Base-by-base conservation (phyloP, 2,329 filamentous ascomycete species). In the Cercospora zeae-maydis region DNA sequence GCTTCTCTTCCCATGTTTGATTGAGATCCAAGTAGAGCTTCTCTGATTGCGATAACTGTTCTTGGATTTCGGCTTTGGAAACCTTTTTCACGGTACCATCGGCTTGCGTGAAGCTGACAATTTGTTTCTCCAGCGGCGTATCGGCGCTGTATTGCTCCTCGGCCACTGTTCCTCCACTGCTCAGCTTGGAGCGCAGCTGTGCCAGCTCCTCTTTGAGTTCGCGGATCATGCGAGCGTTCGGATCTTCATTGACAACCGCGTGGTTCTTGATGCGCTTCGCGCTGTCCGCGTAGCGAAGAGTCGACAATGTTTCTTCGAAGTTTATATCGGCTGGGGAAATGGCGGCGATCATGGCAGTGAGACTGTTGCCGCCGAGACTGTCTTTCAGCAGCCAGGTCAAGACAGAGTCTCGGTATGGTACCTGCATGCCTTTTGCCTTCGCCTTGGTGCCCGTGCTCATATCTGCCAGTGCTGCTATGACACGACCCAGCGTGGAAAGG, bases 231-330 rank as follows among this genome's bases (percentile, higher is more conserved):
- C 95, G 90, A 64, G 95, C 95, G 75, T 99, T 99, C 52, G 95
- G 93, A 78, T 99, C 95, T 77, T 99, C 95, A 80, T 99, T 99
- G 77, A 99, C 90, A 56, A 99, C 95, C 62, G 95, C 95, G 77
- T 99, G 95, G 80, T 99, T 99, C 91, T 98, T 98, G 84, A 99
- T 99, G 71, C 95, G 88, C 80, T 99, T 99, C 27, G 95, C 95
- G 7, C 92, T 97, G 75, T 99, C 93, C 61, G 96, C 95, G 77
- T 99, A 99, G 73, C 96, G 87, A 30, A 99, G 83, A 0, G 95
- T 99, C 75, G 93, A 95, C 16, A 99, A 83, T 0, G 96, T 99
- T 78, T 99, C 95, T 69, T 99, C 95, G 74, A 96, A 98, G 78
- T 99, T 99, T 80, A 98, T 98, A 78, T 99, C 95, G 59, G 95